A percentile compares a stretch with the other conserved stretches of the same genome.
Evolutionary conservation across 495 filamentous ascomycete species (phyloP).

Genomic region (Neurospora africana): DNA sequence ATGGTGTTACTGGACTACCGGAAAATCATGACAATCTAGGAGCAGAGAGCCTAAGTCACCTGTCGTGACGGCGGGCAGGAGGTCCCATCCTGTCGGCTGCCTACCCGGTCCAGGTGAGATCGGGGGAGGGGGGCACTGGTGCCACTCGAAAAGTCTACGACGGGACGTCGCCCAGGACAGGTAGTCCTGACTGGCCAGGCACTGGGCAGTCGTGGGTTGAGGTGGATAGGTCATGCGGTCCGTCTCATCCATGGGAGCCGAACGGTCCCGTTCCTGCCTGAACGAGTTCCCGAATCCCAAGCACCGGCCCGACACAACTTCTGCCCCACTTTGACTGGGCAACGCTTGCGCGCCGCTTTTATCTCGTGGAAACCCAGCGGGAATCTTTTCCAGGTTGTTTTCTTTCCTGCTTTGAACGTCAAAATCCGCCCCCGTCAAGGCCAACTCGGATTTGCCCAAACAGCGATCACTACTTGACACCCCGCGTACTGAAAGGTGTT

Average conservation of each 20-base stretch:
- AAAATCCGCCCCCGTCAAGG: neutral
- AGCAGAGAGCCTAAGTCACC: neutral
- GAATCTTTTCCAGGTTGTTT: neutral
- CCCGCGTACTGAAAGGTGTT: no score
- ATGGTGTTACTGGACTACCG: neutral
- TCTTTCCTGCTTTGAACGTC: neutral
- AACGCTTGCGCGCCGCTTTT: neutral
- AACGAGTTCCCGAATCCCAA: neutral
- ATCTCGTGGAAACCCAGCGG: neutral
- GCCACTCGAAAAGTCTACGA: neutral
- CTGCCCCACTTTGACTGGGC: neutral
- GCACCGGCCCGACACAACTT: neutral
- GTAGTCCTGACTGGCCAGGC: neutral
- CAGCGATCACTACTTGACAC: neutral
- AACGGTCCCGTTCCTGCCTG: neutral
- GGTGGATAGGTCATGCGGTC: neutral
- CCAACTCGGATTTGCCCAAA: neutral
- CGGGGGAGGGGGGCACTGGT: neutral
- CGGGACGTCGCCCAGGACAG: neutral
- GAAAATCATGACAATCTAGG: neutral
- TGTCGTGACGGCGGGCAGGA: neutral
- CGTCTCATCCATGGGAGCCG: neutral
- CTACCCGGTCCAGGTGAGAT: neutral
- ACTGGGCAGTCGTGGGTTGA: neutral
- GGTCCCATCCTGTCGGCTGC: neutral